Evolutionary conservation across 2,329 filamentous ascomycete species (phyloP).

Genomic region (Alternaria tenuissima): DNA sequence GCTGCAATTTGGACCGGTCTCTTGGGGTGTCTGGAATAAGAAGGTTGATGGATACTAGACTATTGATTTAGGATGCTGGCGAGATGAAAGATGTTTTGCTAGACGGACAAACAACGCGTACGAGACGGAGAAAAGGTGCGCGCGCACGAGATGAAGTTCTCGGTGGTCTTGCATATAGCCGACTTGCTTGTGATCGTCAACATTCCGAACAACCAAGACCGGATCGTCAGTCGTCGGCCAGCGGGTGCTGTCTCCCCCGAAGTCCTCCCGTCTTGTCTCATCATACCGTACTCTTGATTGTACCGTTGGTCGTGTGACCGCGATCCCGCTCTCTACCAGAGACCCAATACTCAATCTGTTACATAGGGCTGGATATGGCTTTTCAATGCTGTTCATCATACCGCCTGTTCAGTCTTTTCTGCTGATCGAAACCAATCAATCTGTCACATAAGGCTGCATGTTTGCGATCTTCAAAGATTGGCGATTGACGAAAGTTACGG

Average conservation of each 20-base stretch:
- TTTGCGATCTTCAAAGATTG: not conserved
- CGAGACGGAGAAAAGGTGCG: too few species aligned
- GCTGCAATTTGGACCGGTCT: not conserved
- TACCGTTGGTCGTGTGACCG: not conserved
- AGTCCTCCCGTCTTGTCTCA: not conserved
- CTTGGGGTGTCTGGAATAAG: not conserved
- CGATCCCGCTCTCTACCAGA: not conserved
- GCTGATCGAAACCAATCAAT: not conserved
- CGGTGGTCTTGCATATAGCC: not conserved
- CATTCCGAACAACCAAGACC: not conserved
- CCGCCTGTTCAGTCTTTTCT: not conserved
- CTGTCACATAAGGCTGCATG: not conserved
- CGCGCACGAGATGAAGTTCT: not conserved
- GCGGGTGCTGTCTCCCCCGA: not conserved
- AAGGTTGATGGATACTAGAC: not conserved
- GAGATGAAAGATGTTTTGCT: not conserved
- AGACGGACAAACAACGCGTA: not conserved
- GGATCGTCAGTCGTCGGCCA: not conserved
- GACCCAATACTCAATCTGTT: not conserved
- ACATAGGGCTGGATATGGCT: not conserved
- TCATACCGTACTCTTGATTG: not conserved
- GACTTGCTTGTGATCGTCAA: not conserved
- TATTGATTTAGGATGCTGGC: not conserved
- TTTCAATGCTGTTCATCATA: too few species aligned
- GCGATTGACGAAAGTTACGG: not conserved